Evolutionary conservation across 345 rosid species (phyloP), one percentile per base, ranked within the genome.

Genomic region (Cardamine resedifolia): DNA sequence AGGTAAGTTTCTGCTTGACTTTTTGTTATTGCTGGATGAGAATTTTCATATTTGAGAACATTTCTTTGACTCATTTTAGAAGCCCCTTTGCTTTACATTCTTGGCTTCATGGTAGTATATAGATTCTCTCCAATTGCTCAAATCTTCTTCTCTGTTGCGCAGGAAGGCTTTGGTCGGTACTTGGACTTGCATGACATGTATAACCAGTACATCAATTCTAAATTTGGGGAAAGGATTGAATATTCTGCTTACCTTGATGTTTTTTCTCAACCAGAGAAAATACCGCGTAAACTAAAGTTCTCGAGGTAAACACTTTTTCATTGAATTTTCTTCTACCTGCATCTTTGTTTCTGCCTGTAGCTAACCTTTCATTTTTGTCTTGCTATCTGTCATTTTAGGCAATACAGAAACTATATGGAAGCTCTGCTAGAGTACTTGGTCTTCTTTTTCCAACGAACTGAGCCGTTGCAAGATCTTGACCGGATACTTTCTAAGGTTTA

Each of bases 401-500:
- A 88, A 67, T 90, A 88, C 81, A 84, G 67, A 83, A 86, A 88
- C 69, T 90, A 96, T 70, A 65, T 88, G 87, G 89, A 81, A 77
- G 87, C 88, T 65, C 77, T 92, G 55, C 77, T 96, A 14, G 96
- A 83, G 83, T 86, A 92, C 86, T 81, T 96, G 58, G 70, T 85
- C 41, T 68, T 82, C 77, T 87, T 88, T 78, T 96, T 90, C 68
- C 88, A 92, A 77, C 85, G 99, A 68, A 90, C 95, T 5, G 96
- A 92, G 78, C 99, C 99, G 6, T 74, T 96, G 83, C 94, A 88
- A 84, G 99, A 96, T 83, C 83, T 96, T 77, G 96, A 84, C 66
- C 71, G 90, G 77, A 88, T 90, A 60, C 83, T 92, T 60, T 79
- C 89, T 28, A 90, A 84, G 98, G 99, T 92, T 62, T 30, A 18